phyloP scores from a whole-genome alignment of 352 stramenopile species.

The Phytophthora cryptogea region DNA sequence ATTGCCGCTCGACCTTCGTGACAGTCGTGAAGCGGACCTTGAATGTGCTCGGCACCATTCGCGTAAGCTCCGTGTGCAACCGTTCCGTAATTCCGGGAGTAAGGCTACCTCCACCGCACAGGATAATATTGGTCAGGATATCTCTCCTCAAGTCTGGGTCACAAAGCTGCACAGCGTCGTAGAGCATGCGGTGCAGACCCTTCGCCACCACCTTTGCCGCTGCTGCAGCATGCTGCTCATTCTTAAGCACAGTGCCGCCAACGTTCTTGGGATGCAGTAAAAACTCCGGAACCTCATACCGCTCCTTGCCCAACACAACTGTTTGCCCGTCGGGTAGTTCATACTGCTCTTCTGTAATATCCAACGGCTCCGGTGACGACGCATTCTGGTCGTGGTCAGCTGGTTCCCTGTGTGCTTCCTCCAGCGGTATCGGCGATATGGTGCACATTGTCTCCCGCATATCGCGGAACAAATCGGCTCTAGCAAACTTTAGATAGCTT shows the following conservation, averaged over 20 bases:
- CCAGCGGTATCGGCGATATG: slow-evolving; percentile 50
- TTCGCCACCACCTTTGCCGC: slow-evolving; percentile 59
- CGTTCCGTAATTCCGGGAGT: slow-evolving; percentile 79
- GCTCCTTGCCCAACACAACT: slow-evolving; percentile 67
- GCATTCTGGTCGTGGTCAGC: slow-evolving; percentile 26
- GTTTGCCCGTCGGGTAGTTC: slow-evolving; percentile 82
- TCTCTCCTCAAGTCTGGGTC: slow-evolving; percentile 85
- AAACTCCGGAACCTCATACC: slow-evolving; percentile 76
- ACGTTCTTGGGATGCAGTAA: slow-evolving; percentile 74
- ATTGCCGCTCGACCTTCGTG: slow-evolving; percentile 85
- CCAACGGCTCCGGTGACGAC: slow-evolving; percentile 16
- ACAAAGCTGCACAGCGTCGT: slow-evolving; percentile 82
- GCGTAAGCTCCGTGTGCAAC: slow-evolving; percentile 76
- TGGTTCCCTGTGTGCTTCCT: slow-evolving; percentile 44
- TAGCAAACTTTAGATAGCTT: slow-evolving; percentile 80
- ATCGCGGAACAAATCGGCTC: slow-evolving; percentile 68
- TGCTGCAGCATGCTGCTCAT: slow-evolving; percentile 50
- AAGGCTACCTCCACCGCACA: slow-evolving; percentile 82
- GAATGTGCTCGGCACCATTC: slow-evolving; percentile 81
- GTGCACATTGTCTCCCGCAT: slow-evolving; percentile 73
- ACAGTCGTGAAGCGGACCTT: slow-evolving; percentile 88
- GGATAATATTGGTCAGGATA: slow-evolving; percentile 87
- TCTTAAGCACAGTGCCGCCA: slow-evolving; percentile 47
- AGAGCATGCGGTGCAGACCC: slow-evolving; percentile 78
- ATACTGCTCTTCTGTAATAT: slow-evolving; percentile 53